Percentiles rank a stretch among this genome's conserved stretches.
Conservation (phyloP, 495 filamentous ascomycete genomes). For the Podospora pseudoanserina region DNA sequence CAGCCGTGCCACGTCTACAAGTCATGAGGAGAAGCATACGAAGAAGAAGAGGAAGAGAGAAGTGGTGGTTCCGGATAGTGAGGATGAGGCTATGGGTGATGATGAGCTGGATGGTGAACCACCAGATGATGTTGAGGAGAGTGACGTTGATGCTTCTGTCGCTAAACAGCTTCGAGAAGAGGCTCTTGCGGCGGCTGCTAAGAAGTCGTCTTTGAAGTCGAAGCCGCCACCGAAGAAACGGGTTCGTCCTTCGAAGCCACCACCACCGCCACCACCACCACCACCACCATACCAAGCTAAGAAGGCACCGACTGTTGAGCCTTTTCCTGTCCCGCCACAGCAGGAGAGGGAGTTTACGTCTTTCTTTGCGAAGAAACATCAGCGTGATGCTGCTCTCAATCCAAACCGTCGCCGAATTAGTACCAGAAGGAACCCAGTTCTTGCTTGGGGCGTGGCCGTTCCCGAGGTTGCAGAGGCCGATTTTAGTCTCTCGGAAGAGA, state of each 20-base stretch:
- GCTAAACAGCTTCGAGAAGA: slow-evolving; percentile 73
- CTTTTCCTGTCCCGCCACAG: slow-evolving; percentile 31
- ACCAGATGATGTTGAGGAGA: slow-evolving; percentile 35
- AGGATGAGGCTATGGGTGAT: slow-evolving; percentile 29
- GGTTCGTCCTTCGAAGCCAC: background rate
- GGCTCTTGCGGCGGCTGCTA: slow-evolving; percentile 45
- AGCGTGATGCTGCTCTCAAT: slow-evolving; percentile 70
- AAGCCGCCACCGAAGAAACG: slow-evolving; percentile 9
- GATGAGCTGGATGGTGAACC: slow-evolving; percentile 31
- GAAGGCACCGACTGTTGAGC: background rate
- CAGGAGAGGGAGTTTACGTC: slow-evolving; percentile 77
- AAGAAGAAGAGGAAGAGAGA: slow-evolving; percentile 26
- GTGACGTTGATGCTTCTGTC: slow-evolving; percentile 69
- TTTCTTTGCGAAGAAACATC: slow-evolving; percentile 74
- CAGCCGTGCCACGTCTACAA: background rate
- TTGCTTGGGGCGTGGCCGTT: slow-evolving; percentile 76
- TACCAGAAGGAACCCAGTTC: slow-evolving; percentile 20
- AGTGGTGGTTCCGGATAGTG: slow-evolving; percentile 21
- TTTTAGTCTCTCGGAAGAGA: slow-evolving; percentile 62
- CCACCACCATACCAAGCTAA: background rate
- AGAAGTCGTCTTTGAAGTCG: slow-evolving; percentile 13
- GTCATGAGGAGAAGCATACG: slow-evolving; percentile 21
- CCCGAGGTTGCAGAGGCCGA: slow-evolving; percentile 66
- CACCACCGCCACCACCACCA: background rate
- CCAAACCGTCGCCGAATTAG: slow-evolving; percentile 40